Percentiles rank a stretch among this genome's conserved stretches.
Evolutionary conservation across 106 monocot species (phyloP).

Genomic region (Dendrobium catenatum): DNA sequence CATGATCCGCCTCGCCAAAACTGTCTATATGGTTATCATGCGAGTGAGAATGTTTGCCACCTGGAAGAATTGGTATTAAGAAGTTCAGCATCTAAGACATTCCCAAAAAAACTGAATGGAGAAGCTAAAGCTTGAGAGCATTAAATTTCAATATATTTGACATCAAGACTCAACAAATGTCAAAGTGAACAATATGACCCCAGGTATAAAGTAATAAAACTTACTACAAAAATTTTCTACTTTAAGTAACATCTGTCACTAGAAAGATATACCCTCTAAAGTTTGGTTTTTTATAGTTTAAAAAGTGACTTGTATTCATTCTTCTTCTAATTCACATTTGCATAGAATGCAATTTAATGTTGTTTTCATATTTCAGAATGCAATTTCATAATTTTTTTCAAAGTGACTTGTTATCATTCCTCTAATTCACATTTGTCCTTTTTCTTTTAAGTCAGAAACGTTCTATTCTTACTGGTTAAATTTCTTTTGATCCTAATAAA

Average conservation of each 20-base stretch:
- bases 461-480: background rate
- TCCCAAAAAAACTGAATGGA: background rate
- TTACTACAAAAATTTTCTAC: background rate
- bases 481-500: background rate
- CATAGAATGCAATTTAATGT: background rate
- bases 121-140: background rate
- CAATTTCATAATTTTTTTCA: background rate
- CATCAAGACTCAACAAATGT: background rate
- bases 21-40: constrained; percentile 49
- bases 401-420: background rate
- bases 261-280: background rate
- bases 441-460: background rate
- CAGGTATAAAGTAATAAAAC: background rate
- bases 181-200: background rate
- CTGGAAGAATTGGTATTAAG: constrained; percentile 22
- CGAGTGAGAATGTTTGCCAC: constrained; percentile 66
- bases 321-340: background rate
- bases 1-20: constrained; percentile 29
- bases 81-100: background rate
- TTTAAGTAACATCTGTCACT: background rate
- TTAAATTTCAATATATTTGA: background rate
- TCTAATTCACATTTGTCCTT: background rate
- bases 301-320: background rate
- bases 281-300: background rate
- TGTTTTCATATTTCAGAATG: background rate